phyloP scores from a whole-genome alignment of 2,329 filamentous ascomycete species.

The Cladophialophora yegresii region DNA sequence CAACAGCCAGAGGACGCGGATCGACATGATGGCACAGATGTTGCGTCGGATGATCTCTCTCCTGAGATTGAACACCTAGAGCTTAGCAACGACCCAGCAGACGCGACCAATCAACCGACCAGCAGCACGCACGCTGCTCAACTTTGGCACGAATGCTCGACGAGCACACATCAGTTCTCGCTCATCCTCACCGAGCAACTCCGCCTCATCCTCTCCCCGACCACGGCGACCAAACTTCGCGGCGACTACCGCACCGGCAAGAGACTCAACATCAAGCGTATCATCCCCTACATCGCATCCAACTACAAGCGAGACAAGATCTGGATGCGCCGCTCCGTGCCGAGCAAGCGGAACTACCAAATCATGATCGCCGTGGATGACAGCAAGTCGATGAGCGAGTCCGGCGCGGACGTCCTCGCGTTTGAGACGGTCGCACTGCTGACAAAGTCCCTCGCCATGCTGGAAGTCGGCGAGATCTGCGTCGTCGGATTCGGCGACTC shows the following conservation, averaged over 20 bases:
- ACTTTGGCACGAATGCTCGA: constrained; percentile 84
- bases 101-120: constrained; percentile 41
- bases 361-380: constrained; percentile 97
- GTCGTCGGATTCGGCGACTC: constrained; percentile 83
- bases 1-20: constrained; percentile 37
- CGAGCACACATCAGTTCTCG: constrained; percentile 79
- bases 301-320: constrained; percentile 99
- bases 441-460: constrained; percentile 80
- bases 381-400: constrained; percentile 88
- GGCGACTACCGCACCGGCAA: constrained; percentile 97
- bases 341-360: constrained; percentile 92
- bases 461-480: constrained; percentile 91
- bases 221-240: constrained; percentile 91
- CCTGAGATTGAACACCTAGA: constrained; percentile 63
- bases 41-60: constrained; percentile 42
- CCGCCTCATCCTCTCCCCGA: constrained; percentile 90
- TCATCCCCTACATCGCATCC: constrained; percentile 98
- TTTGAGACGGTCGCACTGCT: constrained; percentile 95
- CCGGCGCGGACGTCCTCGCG: constrained; percentile 72
- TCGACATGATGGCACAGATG: constrained; percentile 49
- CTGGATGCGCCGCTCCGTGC: constrained; percentile 93
- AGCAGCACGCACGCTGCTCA: constrained; percentile 63
- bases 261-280: constrained; percentile 97
- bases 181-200: constrained; percentile 91
- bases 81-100: constrained; percentile 52